phyloP scores from a whole-genome alignment of 306 rosid species.

The Acacia confusa region DNA sequence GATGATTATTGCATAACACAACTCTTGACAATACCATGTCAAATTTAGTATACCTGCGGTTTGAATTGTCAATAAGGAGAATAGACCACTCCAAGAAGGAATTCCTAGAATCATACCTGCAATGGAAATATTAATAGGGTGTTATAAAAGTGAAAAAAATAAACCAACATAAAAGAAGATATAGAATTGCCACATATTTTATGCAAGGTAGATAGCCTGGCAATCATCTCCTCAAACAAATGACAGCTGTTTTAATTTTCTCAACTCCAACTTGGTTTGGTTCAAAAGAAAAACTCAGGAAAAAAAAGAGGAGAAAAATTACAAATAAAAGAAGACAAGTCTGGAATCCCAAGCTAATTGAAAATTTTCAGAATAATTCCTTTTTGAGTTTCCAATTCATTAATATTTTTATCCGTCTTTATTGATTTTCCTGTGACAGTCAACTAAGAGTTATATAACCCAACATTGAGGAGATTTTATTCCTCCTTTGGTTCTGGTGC shows the following conservation, averaged over 20 bases:
- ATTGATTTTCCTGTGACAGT: not conserved
- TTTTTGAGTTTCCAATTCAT: not conserved
- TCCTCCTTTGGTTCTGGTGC: not conserved
- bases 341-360: not conserved
- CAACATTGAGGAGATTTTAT: not conserved
- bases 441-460: not conserved
- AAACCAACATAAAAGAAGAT: slow-evolving; percentile 1
- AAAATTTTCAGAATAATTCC: not conserved
- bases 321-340: not conserved
- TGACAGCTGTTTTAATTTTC: not conserved
- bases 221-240: not conserved
- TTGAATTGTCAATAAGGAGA: slow-evolving; percentile 81
- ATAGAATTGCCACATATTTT: not conserved
- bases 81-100: slow-evolving; percentile 89
- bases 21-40: not conserved
- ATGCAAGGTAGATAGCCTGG: not conserved
- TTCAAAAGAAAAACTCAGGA: not conserved
- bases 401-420: not conserved
- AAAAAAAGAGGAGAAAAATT: not conserved
- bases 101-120: slow-evolving; percentile 90
- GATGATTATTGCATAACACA: not conserved
- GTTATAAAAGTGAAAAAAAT: not conserved
- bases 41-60: slow-evolving; percentile 69
- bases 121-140: slow-evolving; percentile 26
- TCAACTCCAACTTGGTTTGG: not conserved